Evolutionary conservation across 371 early-diverging fungal genomes (phyloP).

Genomic region (Mucor mucedo): DNA sequence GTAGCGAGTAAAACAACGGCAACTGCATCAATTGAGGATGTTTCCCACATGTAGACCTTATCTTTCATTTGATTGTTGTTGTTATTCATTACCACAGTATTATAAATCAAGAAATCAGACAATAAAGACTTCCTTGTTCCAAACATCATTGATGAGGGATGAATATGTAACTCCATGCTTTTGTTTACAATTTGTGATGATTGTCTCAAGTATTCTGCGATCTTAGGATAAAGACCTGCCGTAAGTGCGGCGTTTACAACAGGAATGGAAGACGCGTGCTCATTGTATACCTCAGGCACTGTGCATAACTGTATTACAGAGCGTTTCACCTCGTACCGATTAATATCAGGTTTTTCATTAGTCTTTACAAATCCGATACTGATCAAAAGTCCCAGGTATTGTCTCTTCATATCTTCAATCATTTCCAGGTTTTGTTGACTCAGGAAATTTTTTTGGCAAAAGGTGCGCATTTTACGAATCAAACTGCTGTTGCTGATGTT

Average conservation of each 20-base stretch:
- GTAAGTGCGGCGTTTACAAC: conserved; percentile 71
- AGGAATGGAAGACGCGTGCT: conserved; percentile 44
- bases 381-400: conserved; percentile 73
- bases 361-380: conserved; percentile 75
- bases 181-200: conserved; percentile 23
- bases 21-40: conserved; percentile 52
- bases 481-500: conserved; percentile 24
- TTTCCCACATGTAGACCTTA: conserved; percentile 63
- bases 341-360: conserved; percentile 22
- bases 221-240: conserved; percentile 71
- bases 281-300: conserved; percentile 54
- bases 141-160: conserved; percentile 65
- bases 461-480: conserved; percentile 48
- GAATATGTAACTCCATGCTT: conserved; percentile 48
- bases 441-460: conserved; percentile 62
- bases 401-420: conserved; percentile 84
- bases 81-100: conserved; percentile 60
- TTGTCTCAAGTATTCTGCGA: conserved; percentile 47
- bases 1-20: conserved; percentile 62
- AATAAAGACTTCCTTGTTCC: conserved; percentile 32
- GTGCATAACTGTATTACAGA: conserved; percentile 40
- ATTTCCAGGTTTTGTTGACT: conserved; percentile 66
- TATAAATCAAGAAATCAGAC: conserved; percentile 58
- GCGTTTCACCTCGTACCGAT: conserved; percentile 26
- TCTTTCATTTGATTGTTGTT: conserved; percentile 19